Evolutionary conservation across 495 filamentous ascomycete genomes (phyloP).

Genomic region (Penicillium fimorum): DNA sequence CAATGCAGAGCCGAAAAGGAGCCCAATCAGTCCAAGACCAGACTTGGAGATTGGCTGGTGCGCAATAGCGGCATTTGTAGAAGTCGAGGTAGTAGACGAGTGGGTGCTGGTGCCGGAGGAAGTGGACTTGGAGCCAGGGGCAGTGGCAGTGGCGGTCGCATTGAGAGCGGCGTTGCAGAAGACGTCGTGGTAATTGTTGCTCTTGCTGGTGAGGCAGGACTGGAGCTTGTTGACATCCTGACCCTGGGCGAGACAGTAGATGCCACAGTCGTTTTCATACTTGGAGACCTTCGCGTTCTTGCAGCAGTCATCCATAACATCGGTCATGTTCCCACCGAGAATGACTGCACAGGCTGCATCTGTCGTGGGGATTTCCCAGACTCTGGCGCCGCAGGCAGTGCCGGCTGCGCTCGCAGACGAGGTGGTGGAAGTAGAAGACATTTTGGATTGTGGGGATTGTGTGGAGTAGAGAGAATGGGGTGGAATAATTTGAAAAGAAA

Average conservation of each 20-base stretch:
- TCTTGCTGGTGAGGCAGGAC: conserved; percentile 36
- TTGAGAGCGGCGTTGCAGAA: conserved; percentile 41
- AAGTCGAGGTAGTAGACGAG: conserved; percentile 14
- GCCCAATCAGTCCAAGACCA: conserved; percentile 36
- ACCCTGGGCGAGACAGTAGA: conserved; percentile 51
- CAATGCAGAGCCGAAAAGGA: conserved; percentile 39
- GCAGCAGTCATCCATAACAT: conserved; percentile 48
- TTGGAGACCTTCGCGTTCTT: conserved; percentile 35
- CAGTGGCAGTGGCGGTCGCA: conserved; percentile 43
- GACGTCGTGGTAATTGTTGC: conserved; percentile 29
- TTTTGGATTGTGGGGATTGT: conserved; percentile 9
- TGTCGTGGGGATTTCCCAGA: conserved; percentile 41
- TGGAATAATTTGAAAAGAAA: background rate
- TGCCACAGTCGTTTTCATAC: conserved; percentile 47
- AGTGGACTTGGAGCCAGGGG: conserved; percentile 17
- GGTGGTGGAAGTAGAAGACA: conserved; percentile 20
- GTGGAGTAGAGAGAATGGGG: background rate
- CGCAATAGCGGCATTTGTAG: conserved; percentile 19
- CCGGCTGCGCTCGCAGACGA: conserved; percentile 28
- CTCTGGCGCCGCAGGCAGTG: conserved; percentile 28
- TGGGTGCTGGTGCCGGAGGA: conserved; percentile 23
- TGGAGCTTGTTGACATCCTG: conserved; percentile 38
- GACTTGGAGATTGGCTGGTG: conserved; percentile 31
- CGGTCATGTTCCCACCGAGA: conserved; percentile 36
- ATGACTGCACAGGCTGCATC: conserved; percentile 46